Percentiles rank a stretch among this genome's conserved stretches.
Conservation (phyloP, 306 rosid genomes). For the Acacia melanoxylon region DNA sequence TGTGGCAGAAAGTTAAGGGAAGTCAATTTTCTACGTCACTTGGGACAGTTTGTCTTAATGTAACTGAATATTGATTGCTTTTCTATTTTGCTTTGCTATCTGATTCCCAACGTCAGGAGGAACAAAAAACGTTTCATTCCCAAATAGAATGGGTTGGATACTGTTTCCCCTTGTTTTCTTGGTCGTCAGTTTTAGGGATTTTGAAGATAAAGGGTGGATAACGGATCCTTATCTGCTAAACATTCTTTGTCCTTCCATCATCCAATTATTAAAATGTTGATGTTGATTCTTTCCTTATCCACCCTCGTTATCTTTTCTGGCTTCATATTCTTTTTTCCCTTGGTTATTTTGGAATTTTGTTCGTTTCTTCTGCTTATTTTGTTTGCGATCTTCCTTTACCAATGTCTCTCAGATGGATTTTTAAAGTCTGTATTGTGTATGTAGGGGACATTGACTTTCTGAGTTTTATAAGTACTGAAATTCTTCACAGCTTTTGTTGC, state of each 20-base stretch:
- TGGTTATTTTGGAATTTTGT: not conserved
- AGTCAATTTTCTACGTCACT: constrained; percentile 9
- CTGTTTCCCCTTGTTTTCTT: not conserved
- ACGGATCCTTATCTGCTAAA: constrained; percentile 23
- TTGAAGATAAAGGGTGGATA: constrained; percentile 12
- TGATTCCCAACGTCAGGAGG: constrained; percentile 6
- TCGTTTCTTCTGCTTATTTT: not conserved
- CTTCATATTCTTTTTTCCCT: not conserved
- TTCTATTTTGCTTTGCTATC: constrained; percentile 24
- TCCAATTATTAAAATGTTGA: constrained; percentile 19
- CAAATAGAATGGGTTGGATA: constrained; percentile 8
- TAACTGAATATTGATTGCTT: not conserved
- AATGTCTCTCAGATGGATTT: not conserved
- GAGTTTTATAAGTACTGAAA: not conserved
- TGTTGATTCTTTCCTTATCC: not conserved
- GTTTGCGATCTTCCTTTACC: not conserved
- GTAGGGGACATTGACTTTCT: not conserved
- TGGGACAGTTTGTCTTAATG: not conserved
- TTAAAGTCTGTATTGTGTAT: not conserved
- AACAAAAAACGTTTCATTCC: constrained; percentile 4
- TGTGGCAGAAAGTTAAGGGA: constrained; percentile 2
- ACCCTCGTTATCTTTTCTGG: not conserved
- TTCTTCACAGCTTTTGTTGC: constrained; percentile 10
- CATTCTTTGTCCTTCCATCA: constrained; percentile 18
- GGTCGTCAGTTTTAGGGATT: constrained; percentile 4